Evolutionary conservation across 2,329 filamentous ascomycete species (phyloP), one percentile per base, ranked within the genome.

Genomic region (Ceratocystis huliohia): DNA sequence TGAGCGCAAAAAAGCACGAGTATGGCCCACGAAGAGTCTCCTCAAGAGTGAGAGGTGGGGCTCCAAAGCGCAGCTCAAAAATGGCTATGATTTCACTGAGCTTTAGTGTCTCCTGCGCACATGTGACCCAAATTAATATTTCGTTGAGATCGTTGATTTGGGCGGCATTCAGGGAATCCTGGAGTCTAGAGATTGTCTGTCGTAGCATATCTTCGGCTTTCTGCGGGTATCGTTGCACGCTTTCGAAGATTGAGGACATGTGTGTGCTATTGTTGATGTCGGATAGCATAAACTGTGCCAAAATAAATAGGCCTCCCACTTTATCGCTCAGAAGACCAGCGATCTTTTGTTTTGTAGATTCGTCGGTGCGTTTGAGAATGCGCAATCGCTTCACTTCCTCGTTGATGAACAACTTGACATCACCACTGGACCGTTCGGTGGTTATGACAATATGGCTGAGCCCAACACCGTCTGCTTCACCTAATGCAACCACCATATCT

Each of bases 201-300:
- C 71, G 71, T 15, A 80, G 72, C 68, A 78, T 76, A 6, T 77
- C 78, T 65, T 78, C 76, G 46, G 77, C 76, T 69, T 78, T 75
- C 41, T 74, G 76, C 8, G 79, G 78, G 48, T 80, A 81, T 0
- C 74, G 73, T 22, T 76, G 73, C 0, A 83, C 70, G 53, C 77
- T 77, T 22, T 78, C 74, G 4, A 78, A 74, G 0, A 76, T 81
- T 0, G 78, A 77, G 5, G 75, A 74, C 0, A 78, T 77, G 56
- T 80, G 79, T 2, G 75, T 73, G 66, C 80, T 76, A 41, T 77
- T 76, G 25, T 74, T 76, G 2, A 81, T 72, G 62, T 83, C 80
- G 4, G 77, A 77, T 2, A 83, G 66, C 79, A 81, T 81, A 57
- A 80, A 76, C 66, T 80, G 77, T 61, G 79, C 79, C 59, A 79